phyloP scores from a whole-genome alignment of 2,329 filamentous ascomycete genomes.

The Waltergamsia citrina region DNA sequence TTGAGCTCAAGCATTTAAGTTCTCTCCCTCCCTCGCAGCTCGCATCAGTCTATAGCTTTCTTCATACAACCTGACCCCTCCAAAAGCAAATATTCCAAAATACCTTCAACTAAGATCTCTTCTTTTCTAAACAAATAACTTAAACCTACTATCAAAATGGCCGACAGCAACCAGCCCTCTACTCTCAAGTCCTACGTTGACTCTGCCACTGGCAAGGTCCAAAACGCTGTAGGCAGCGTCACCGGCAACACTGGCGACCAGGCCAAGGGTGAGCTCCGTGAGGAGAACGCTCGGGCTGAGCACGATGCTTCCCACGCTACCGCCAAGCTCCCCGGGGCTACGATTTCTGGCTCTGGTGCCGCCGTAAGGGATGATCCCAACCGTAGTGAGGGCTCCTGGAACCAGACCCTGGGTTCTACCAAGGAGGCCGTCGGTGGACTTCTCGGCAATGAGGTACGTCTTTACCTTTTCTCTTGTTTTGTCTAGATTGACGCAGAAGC shows the following conservation, averaged over 20 bases:
- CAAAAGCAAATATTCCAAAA: too few relatives aligned
- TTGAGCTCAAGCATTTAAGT: too few relatives aligned
- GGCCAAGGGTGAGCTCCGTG: constrained; percentile 52
- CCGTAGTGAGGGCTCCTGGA: constrained; percentile 65
- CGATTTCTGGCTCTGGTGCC: constrained; percentile 60
- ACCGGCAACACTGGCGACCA: constrained; percentile 65
- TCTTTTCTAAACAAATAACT: background rate
- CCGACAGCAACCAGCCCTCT: constrained; percentile 39
- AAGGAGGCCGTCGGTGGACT: constrained; percentile 76
- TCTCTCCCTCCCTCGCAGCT: too few relatives aligned
- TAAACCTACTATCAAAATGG: constrained; percentile 14
- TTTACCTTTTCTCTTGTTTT: background rate
- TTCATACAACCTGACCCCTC: too few relatives aligned
- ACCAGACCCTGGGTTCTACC: constrained; percentile 79
- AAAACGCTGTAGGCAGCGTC: constrained; percentile 61
- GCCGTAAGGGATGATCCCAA: constrained; percentile 63
- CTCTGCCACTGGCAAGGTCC: constrained; percentile 61
- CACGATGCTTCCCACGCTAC: constrained; percentile 67
- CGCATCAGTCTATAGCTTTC: too few relatives aligned
- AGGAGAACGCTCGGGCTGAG: constrained; percentile 57
- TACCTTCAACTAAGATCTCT: constrained; percentile 2
- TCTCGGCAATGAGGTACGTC: constrained; percentile 58
- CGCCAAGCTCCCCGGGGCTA: constrained; percentile 63
- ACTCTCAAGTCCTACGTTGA: constrained; percentile 73
- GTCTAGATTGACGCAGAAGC: constrained; percentile 2